Base-by-base conservation (phyloP, 139 green algal species). In the Chlamydomonas incerta region DNA sequence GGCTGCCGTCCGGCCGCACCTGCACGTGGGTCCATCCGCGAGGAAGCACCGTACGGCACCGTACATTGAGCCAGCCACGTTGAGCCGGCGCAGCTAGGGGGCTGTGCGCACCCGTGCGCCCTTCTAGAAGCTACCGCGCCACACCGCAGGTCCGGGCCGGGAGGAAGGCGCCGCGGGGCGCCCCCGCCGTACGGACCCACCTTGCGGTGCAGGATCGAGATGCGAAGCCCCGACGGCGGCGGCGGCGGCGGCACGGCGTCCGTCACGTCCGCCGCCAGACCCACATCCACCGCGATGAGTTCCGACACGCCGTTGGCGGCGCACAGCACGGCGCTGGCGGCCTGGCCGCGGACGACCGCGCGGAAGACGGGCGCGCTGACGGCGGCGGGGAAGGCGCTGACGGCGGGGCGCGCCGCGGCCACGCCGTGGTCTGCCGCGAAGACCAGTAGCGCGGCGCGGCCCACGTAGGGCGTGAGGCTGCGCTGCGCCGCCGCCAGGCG, bases 371-470 rank as follows among this genome's bases (percentile, higher is more conserved):
- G 81, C 5, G 72, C 46, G 10, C 76, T 90, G 18, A 93, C 88
- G 34, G 90, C 41, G 6, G 41, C 41, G 41, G 41, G 90, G 55
- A 89, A 93, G 47, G 90, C 87, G 23, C 41, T 86, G 65, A 94
- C 81, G 8, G n/a, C 34, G 0, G 87, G 90, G 0, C 57, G 47
- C 52, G 66, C 62, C 13, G 80, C 72, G 2, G 83, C 84, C 31
- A 94, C 35, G 37, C 90, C 90, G 62, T 94, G 90, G 87, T 94
- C 90, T 18, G 88, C 90, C 0, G 76, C 89, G 63, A 93, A 94
- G 3, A 93, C 55, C 6, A 93, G 66, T 4, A 93, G 73, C n/a
- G 33, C 33, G 21, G 89, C 80, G 26, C 46, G 34, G n/a, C 26
- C 67, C 1, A 91, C 14, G 20, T 18, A 13, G 6, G 90, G 90